Evolutionary conservation across 2,329 filamentous ascomycete species (phyloP).

Genomic region (Colletotrichum phormii): DNA sequence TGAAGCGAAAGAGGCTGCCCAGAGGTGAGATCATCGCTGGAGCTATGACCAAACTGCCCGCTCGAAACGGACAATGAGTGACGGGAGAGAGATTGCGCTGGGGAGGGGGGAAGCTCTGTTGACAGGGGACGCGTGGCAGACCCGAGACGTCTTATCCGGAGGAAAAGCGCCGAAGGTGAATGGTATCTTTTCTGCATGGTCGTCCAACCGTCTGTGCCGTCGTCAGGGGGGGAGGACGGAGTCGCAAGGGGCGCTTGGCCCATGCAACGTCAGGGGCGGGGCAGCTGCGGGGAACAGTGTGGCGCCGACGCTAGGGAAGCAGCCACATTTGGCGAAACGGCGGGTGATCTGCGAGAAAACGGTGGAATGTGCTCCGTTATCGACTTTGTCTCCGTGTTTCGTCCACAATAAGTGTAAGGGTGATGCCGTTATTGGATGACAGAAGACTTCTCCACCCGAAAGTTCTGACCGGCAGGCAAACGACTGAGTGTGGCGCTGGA

Average conservation of each 20-base stretch:
- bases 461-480: constrained; percentile 5
- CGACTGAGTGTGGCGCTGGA: background rate
- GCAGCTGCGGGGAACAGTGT: constrained; percentile 17
- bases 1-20: background rate
- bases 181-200: constrained; percentile 4
- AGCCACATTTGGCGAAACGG: constrained; percentile 30
- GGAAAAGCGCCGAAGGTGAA: constrained; percentile 19
- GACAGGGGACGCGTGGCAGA: constrained; percentile 19
- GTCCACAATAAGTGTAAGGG: background rate
- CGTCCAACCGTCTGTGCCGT: background rate
- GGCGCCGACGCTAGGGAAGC: constrained; percentile 23
- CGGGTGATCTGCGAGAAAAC: constrained; percentile 25
- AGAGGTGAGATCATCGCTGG: constrained; percentile 4
- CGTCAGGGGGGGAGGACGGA: background rate
- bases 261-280: constrained; percentile 28
- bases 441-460: background rate
- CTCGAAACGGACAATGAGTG: constrained; percentile 15
- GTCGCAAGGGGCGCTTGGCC: background rate
- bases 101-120: background rate
- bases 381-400: constrained; percentile 5
- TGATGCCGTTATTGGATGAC: constrained; percentile 15
- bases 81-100: background rate
- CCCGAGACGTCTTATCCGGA: constrained; percentile 24
- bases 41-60: constrained; percentile 1
- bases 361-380: constrained; percentile 20